These are phyloP conservation scores for Taphrina flavorubra DNA, from an alignment of 1,139 yeast genomes.

Conservation along the genomic window DNA sequence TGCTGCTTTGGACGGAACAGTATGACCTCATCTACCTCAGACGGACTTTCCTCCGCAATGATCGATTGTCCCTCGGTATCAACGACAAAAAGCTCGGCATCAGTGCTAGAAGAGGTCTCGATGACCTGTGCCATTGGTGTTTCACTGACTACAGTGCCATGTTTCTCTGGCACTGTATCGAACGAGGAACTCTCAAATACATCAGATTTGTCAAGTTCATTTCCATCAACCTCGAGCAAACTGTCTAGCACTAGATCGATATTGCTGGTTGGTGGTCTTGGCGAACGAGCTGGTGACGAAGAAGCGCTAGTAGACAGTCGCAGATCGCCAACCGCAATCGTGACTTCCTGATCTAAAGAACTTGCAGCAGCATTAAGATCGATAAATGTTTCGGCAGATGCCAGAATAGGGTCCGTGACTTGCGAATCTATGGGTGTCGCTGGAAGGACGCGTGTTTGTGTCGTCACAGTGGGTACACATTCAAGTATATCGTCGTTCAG, in stretches of 20 bases:
- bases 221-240: not conserved
- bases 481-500: not conserved
- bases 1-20: slow-evolving; percentile 13
- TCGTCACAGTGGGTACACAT: not conserved
- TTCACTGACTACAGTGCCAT: not conserved
- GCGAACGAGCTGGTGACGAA: not conserved
- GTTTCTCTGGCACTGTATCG: not conserved
- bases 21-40: slow-evolving; percentile 7
- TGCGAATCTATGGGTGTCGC: not conserved
- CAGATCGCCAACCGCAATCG: slow-evolving; percentile 1
- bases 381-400: not conserved
- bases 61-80: slow-evolving; percentile 9
- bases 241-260: slow-evolving; percentile 11
- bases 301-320: not conserved
- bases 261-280: not conserved
- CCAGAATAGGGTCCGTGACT: not conserved
- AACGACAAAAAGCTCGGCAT: slow-evolving; percentile 22
- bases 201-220: not conserved
- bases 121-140: not conserved
- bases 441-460: not conserved
- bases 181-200: too few species aligned
- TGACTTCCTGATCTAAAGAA: not conserved
- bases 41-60: not conserved
- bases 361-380: not conserved
- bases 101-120: slow-evolving; percentile 12